Percentiles rank a stretch among this genome's conserved stretches.
These are phyloP conservation scores for Macrophomina tecta DNA, from an alignment of 2,329 filamentous ascomycete genomes.

Conservation along the genomic window DNA sequence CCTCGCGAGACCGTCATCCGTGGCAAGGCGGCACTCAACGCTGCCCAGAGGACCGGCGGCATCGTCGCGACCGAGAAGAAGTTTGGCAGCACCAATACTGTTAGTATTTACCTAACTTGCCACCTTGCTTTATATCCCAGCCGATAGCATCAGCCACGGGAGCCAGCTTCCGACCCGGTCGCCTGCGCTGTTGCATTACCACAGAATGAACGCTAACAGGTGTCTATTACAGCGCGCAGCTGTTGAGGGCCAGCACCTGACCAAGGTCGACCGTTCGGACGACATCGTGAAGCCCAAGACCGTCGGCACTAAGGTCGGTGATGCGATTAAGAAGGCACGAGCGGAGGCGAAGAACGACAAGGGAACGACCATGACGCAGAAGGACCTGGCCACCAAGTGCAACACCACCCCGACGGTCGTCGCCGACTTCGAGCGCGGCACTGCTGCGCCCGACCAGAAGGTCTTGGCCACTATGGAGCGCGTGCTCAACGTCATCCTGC, in stretches of 20 bases:
- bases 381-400: constrained; percentile 82
- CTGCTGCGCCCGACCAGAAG: constrained; percentile 82
- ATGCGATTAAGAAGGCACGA: constrained; percentile 80
- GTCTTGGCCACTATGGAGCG: constrained; percentile 78
- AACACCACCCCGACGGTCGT: constrained; percentile 83
- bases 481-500: constrained; percentile 84
- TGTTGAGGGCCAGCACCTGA: constrained; percentile 89
- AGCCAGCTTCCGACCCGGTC: neutral
- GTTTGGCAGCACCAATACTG: constrained; percentile 75
- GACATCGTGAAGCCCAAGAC: constrained; percentile 98
- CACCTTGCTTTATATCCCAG: constrained; percentile 11
- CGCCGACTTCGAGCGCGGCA: constrained; percentile 84
- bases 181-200: neutral
- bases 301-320: constrained; percentile 75
- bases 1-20: constrained; percentile 87
- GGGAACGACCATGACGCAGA: constrained; percentile 80
- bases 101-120: constrained; percentile 57
- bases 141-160: constrained; percentile 3
- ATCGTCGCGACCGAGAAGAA: constrained; percentile 94
- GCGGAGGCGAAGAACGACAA: constrained; percentile 81
- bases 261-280: constrained; percentile 96
- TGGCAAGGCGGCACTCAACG: constrained; percentile 84
- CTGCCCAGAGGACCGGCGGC: constrained; percentile 79
- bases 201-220: constrained; percentile 47
- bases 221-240: constrained; percentile 45